phyloP scores from a whole-genome alignment of 805 yeast species.

The Yarrowia bubula region DNA sequence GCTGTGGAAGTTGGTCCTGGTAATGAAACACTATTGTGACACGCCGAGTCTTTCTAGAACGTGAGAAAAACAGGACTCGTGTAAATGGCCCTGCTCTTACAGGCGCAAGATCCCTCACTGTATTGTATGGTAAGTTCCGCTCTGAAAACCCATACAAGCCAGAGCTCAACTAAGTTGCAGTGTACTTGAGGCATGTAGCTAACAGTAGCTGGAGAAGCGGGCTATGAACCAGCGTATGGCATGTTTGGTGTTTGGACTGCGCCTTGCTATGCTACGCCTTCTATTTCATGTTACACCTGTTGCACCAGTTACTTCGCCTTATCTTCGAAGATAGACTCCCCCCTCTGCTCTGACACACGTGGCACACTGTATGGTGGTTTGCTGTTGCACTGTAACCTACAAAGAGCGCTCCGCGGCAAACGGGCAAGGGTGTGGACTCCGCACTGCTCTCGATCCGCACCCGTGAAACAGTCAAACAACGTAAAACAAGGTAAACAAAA shows the following conservation, averaged over 20 bases:
- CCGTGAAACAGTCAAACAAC: too few species aligned
- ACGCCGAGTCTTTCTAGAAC: neutral
- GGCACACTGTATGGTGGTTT: constrained; percentile 1
- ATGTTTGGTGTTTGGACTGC: too few species aligned
- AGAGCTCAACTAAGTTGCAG: neutral
- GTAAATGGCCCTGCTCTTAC: neutral
- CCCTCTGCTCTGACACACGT: neutral
- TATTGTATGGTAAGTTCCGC: too few species aligned
- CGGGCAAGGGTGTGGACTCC: neutral
- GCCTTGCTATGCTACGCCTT: neutral
- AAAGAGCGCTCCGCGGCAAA: neutral
- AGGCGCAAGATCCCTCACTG: neutral
- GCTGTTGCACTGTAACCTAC: constrained; percentile 3
- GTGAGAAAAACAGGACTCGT: neutral
- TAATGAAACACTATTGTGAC: neutral
- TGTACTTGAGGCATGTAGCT: constrained; percentile 3
- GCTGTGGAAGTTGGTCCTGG: neutral
- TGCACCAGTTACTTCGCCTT: too few species aligned
- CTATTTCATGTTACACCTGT: too few species aligned
- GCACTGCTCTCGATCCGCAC: constrained; percentile 17
- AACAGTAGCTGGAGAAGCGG: neutral
- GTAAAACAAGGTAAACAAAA: constrained; percentile 1
- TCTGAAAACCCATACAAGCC: neutral
- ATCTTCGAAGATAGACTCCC: neutral
- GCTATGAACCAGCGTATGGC: too few species aligned